phyloP scores from a whole-genome alignment of 2,329 filamentous ascomycete species.

The Apiospora koreana region DNA sequence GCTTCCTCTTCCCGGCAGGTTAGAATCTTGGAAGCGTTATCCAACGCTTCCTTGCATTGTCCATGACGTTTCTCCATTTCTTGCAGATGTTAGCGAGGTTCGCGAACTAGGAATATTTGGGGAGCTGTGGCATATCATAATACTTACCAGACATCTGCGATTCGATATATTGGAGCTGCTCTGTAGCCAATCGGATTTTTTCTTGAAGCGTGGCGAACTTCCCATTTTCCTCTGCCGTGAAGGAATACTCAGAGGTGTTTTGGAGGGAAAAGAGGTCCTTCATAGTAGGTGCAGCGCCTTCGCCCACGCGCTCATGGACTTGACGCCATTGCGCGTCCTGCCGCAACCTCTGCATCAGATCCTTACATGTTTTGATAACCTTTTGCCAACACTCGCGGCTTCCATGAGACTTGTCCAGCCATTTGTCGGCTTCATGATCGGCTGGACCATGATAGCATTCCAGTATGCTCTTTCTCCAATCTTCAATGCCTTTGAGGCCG shows the following conservation, averaged over 20 bases:
- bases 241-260: conserved; percentile 41
- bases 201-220: conserved; percentile 33
- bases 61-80: conserved; percentile 21
- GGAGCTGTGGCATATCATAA: background rate
- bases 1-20: conserved; percentile 34
- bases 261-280: conserved; percentile 34
- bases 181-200: conserved; percentile 34
- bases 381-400: conserved; percentile 26
- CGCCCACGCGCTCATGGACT: conserved; percentile 21
- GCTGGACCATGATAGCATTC: conserved; percentile 25
- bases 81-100: conserved; percentile 20
- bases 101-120: background rate
- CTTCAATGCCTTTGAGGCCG: conserved; percentile 24
- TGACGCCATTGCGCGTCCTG: conserved; percentile 30
- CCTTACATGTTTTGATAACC: conserved; percentile 23
- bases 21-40: conserved; percentile 28
- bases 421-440: conserved; percentile 23
- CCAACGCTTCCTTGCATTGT: conserved; percentile 21
- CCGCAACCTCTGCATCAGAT: conserved; percentile 24
- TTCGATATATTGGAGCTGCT: conserved; percentile 36
- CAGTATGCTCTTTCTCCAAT: conserved; percentile 19
- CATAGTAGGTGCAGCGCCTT: conserved; percentile 24
- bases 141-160: conserved; percentile 37
- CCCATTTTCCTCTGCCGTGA: conserved; percentile 34
- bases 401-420: conserved; percentile 23